phyloP scores from a whole-genome alignment of 2,329 filamentous ascomycete species.

The Trichophyton equinum region DNA sequence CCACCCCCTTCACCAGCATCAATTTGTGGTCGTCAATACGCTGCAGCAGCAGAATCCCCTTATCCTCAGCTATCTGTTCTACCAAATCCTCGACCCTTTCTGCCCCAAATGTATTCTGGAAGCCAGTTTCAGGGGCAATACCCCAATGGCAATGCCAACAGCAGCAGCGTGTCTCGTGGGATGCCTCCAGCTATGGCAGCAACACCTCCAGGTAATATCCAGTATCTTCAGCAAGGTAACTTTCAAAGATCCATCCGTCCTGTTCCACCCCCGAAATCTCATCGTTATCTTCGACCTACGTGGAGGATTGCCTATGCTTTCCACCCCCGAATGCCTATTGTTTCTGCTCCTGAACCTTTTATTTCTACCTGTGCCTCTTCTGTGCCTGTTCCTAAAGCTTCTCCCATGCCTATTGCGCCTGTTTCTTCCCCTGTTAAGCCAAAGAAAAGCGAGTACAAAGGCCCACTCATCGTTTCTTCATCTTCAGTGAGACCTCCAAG shows the following conservation, averaged over 20 bases:
- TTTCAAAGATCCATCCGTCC: not conserved
- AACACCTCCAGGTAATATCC: not conserved
- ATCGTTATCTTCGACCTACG: not conserved
- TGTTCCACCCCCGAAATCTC: not conserved
- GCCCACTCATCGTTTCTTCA: slow-evolving; percentile 11
- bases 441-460: slow-evolving; percentile 9
- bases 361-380: not conserved
- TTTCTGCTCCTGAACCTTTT: not conserved
- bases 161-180: not conserved
- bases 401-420: not conserved
- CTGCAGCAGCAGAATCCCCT: not conserved
- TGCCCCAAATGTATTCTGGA: slow-evolving; percentile 1
- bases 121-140: not conserved
- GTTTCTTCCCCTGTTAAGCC: not conserved
- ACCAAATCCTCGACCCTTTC: not conserved
- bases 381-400: not conserved
- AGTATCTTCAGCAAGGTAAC: slow-evolving; percentile 2
- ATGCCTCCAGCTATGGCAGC: not conserved
- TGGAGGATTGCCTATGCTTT: not conserved
- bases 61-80: not conserved
- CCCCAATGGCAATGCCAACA: not conserved
- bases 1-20: slow-evolving; percentile 1
- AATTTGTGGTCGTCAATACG: not conserved
- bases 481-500: not conserved
- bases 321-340: not conserved